These are phyloP conservation scores for Boletus eberwhitei DNA, from an alignment of 768 basidiomycete species.

Conservation along the genomic window DNA sequence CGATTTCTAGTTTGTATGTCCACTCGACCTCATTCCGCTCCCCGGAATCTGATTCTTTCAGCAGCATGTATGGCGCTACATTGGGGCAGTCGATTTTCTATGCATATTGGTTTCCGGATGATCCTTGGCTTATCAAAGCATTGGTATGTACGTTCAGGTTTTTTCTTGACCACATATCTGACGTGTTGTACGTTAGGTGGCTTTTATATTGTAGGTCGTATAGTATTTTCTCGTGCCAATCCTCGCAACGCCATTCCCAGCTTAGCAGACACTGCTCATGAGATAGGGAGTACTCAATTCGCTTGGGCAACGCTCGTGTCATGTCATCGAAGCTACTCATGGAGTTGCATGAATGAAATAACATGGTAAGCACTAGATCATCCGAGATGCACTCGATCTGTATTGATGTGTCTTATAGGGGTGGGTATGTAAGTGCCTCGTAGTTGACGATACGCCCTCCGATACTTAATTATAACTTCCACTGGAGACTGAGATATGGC, in stretches of 20 bases:
- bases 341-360: background rate
- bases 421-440: slow-evolving; percentile 1
- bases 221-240: background rate
- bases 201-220: background rate
- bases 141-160: background rate
- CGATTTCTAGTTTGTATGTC: slow-evolving; percentile 2
- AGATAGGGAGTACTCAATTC: background rate
- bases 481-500: background rate
- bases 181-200: background rate
- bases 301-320: background rate
- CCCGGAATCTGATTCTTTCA: background rate
- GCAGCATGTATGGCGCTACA: slow-evolving; percentile 13
- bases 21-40: background rate
- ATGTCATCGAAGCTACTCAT: background rate
- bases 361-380: background rate
- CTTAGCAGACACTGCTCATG: slow-evolving; percentile 2
- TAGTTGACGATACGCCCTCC: background rate
- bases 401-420: slow-evolving; percentile 1
- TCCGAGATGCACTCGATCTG: background rate
- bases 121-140: background rate
- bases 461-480: background rate
- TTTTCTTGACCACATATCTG: background rate
- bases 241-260: background rate
- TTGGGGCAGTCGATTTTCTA: slow-evolving; percentile 11
- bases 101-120: slow-evolving; percentile 9